Conservation (phyloP, 805 yeast genomes). For the Kazachstania bromeliacearum region DNA sequence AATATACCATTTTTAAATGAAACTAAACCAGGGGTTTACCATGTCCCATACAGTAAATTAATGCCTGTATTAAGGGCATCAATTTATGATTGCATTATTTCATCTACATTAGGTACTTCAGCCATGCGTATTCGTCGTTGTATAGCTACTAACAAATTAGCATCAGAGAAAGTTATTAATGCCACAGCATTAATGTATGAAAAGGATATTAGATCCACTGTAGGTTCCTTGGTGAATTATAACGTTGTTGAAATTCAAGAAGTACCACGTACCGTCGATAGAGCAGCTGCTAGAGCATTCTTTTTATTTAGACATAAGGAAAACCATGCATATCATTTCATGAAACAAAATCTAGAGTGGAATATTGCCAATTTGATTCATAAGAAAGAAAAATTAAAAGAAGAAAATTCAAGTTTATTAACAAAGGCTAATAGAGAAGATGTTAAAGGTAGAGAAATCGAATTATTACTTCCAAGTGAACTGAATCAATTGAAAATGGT, state of each 20-base stretch:
- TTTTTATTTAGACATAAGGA: conserved; percentile 69
- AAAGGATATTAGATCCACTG: conserved; percentile 60
- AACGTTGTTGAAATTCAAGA: conserved; percentile 85
- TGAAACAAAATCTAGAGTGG: conserved; percentile 40
- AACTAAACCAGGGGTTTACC: conserved; percentile 45
- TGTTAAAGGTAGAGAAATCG: conserved; percentile 73
- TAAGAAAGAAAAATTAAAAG: conserved; percentile 46
- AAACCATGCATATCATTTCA: conserved; percentile 38
- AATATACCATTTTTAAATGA: conserved; percentile 54
- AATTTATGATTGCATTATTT: conserved; percentile 48
- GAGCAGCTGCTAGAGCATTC: conserved; percentile 84
- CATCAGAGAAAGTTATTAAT: conserved; percentile 78
- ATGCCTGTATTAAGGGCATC: conserved; percentile 37
- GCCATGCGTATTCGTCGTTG: conserved; percentile 71
- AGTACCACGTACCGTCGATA: conserved; percentile 82
- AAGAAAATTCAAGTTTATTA: conserved; percentile 54
- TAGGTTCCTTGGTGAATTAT: conserved; percentile 54
- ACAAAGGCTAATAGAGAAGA: conserved; percentile 84
- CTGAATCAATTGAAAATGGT: conserved; percentile 57
- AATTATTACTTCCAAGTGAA: conserved; percentile 65
- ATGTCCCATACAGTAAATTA: conserved; percentile 52
- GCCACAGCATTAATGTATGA: conserved; percentile 70
- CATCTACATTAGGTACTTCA: conserved; percentile 53
- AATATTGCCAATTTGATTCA: conserved; percentile 39
- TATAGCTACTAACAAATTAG: conserved; percentile 55